phyloP scores from a whole-genome alignment of 768 basidiomycete species.

The Steccherinum ochraceum region DNA sequence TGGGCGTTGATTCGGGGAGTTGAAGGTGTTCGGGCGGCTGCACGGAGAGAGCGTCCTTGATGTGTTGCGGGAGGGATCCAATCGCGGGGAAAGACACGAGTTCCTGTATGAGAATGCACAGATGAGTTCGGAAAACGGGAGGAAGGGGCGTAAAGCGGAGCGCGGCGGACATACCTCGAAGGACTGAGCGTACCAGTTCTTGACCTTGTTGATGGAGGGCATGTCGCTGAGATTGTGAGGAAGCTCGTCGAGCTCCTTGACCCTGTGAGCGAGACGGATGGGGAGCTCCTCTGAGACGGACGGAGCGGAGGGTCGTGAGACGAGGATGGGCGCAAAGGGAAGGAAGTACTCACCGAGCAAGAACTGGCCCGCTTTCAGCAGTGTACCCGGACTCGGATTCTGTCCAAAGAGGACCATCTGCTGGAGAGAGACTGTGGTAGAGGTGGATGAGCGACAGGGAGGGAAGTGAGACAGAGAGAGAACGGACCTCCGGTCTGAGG shows the following conservation, averaged over 20 bases:
- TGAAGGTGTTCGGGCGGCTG: constrained; percentile 37
- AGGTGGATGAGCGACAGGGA: constrained; percentile 1
- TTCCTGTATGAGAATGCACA: constrained; percentile 55
- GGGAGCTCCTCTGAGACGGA: constrained; percentile 76
- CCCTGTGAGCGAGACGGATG: constrained; percentile 90
- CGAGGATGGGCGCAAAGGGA: not conserved
- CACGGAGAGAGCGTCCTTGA: constrained; percentile 60
- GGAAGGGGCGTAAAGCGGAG: not conserved
- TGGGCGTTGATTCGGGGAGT: constrained; percentile 73
- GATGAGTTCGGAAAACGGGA: not conserved
- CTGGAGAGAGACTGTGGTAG: constrained; percentile 72
- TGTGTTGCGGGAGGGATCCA: constrained; percentile 48
- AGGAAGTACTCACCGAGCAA: constrained; percentile 54
- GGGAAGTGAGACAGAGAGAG: not conserved
- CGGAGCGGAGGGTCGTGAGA: constrained; percentile 1
- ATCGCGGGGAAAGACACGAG: constrained; percentile 81
- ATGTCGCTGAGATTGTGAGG: constrained; percentile 88
- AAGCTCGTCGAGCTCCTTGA: constrained; percentile 91
- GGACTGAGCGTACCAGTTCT: constrained; percentile 98
- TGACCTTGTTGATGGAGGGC: constrained; percentile 90
- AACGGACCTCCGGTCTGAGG: constrained; percentile 84
- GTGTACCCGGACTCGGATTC: constrained; percentile 90
- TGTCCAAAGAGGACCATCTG: constrained; percentile 99
- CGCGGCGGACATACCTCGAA: constrained; percentile 70
- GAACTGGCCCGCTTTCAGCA: constrained; percentile 89